Percentiles rank a stretch among this genome's conserved stretches.
Evolutionary conservation across 2,329 filamentous ascomycete genomes (phyloP).

Genomic region (Colletotrichum tanaceti): DNA sequence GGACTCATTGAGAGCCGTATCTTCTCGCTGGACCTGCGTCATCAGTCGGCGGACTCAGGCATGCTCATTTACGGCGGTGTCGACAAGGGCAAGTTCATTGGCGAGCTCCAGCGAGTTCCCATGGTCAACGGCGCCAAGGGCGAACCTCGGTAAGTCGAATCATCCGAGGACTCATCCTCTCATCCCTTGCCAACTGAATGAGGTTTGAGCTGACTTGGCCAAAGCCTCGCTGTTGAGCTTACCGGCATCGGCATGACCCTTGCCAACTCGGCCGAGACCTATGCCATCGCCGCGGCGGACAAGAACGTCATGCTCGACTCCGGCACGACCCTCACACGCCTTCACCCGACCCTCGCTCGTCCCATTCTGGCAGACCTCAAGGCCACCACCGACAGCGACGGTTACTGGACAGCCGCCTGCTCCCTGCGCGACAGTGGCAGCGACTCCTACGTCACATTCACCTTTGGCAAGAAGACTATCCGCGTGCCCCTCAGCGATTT

Average conservation of each 20-base stretch:
- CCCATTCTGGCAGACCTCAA: slow-evolving; percentile 58
- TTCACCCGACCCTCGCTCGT: slow-evolving; percentile 57
- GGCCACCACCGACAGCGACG: slow-evolving; percentile 53
- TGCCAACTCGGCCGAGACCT: slow-evolving; percentile 41
- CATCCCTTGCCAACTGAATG: slow-evolving; percentile 30
- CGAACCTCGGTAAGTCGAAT: slow-evolving; percentile 46
- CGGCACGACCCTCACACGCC: slow-evolving; percentile 61
- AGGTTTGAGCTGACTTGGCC: slow-evolving; percentile 1
- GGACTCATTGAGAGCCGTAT: slow-evolving; percentile 61
- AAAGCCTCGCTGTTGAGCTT: slow-evolving; percentile 51
- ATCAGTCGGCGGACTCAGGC: slow-evolving; percentile 55
- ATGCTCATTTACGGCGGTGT: slow-evolving; percentile 66
- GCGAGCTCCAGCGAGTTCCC: slow-evolving; percentile 56
- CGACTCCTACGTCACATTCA: slow-evolving; percentile 56
- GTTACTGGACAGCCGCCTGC: slow-evolving; percentile 61
- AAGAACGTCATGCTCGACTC: slow-evolving; percentile 63
- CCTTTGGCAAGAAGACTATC: slow-evolving; percentile 56
- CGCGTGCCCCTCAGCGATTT: slow-evolving; percentile 61
- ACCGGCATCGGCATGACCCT: slow-evolving; percentile 49
- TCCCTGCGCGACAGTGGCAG: slow-evolving; percentile 51
- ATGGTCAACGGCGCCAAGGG: slow-evolving; percentile 54
- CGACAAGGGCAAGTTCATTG: slow-evolving; percentile 64
- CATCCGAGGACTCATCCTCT: background rate
- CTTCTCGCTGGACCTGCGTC: slow-evolving; percentile 64
- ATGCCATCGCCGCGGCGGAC: slow-evolving; percentile 47